A percentile compares a stretch with the other conserved stretches of the same genome.
Evolutionary conservation across 1,284 basidiomycete species (phyloP).

Genomic region (Microbotryomycetes sp.): DNA sequence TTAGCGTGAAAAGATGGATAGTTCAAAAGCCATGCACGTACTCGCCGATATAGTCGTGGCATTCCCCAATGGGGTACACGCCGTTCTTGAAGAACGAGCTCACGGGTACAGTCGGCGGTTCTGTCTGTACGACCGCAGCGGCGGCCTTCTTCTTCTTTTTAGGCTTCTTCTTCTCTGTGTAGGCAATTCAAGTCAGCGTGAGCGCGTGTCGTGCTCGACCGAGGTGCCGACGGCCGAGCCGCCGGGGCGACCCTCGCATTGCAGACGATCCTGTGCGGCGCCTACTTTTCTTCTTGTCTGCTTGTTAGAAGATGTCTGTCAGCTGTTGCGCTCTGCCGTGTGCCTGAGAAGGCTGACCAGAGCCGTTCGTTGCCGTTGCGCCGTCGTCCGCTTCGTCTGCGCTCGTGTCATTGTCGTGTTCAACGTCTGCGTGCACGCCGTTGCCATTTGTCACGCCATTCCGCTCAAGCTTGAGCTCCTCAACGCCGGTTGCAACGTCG

Average conservation of each 20-base stretch:
- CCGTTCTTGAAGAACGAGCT: constrained; percentile 83
- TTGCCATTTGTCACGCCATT: too few relatives aligned
- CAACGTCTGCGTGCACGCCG: constrained; percentile 3
- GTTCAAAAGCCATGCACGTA: constrained; percentile 31
- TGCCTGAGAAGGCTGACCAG: neutral
- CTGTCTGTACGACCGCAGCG: constrained; percentile 56
- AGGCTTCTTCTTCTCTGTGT: constrained; percentile 54
- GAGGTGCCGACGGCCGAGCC: neutral
- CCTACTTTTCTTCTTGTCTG: constrained; percentile 33
- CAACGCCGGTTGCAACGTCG: too few relatives aligned
- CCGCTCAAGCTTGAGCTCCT: too few relatives aligned
- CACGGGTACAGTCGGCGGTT: constrained; percentile 85
- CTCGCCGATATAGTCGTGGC: constrained; percentile 87
- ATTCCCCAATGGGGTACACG: constrained; percentile 82
- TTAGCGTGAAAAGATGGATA: neutral
- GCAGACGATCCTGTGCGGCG: neutral
- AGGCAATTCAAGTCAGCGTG: neutral
- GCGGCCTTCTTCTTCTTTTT: constrained; percentile 64
- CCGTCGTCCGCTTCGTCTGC: constrained; percentile 8
- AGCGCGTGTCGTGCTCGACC: neutral
- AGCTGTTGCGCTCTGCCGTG: neutral
- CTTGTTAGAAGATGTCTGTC: neutral
- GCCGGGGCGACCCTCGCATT: neutral
- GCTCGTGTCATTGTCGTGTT: constrained; percentile 1
- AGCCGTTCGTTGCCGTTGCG: neutral